A percentile compares a stretch with the other conserved stretches of the same genome.
phyloP scores from a whole-genome alignment of 306 rosid species.

The Ammopiptanthus mongolicus region DNA sequence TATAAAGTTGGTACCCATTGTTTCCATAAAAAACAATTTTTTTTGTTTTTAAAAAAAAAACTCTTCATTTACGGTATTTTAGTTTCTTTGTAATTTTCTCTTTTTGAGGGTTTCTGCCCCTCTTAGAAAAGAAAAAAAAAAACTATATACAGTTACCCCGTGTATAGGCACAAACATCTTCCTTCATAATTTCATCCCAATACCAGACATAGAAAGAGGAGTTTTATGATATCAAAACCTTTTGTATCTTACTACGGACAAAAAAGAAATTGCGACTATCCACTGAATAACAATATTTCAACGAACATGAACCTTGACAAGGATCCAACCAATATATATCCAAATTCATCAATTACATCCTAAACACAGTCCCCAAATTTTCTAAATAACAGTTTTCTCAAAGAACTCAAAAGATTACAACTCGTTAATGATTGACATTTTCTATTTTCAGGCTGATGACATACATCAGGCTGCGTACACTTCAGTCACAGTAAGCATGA shows the following conservation, averaged over 20 bases:
- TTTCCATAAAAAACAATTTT: too few species aligned
- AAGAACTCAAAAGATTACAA: slow-evolving; percentile 28
- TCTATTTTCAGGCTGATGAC: slow-evolving; percentile 32
- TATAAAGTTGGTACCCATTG: too few species aligned
- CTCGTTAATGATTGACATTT: slow-evolving; percentile 14
- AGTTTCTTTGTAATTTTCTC: too few species aligned
- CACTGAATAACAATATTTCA: too few species aligned
- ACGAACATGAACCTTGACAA: not conserved
- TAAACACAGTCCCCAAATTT: slow-evolving; percentile 19
- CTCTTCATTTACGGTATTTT: too few species aligned
- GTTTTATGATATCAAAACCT: not conserved
- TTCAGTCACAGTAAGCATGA: slow-evolving; percentile 33
- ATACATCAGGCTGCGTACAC: slow-evolving; percentile 40
- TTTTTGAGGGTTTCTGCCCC: too few species aligned
- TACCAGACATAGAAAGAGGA: not conserved
- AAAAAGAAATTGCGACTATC: not conserved
- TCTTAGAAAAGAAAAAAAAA: too few species aligned
- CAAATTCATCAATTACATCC: slow-evolving; percentile 32
- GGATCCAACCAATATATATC: slow-evolving; percentile 28
- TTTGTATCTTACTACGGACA: not conserved
- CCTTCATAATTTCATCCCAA: not conserved
- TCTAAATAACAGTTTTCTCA: too few species aligned
- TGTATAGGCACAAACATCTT: too few species aligned
- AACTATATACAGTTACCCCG: too few species aligned
- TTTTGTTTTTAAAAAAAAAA: too few species aligned